Evolutionary conservation across 2,329 filamentous ascomycete species (phyloP), one percentile per base, ranked within the genome.

Genomic region (Neoscytalidium dimidiatum): DNA sequence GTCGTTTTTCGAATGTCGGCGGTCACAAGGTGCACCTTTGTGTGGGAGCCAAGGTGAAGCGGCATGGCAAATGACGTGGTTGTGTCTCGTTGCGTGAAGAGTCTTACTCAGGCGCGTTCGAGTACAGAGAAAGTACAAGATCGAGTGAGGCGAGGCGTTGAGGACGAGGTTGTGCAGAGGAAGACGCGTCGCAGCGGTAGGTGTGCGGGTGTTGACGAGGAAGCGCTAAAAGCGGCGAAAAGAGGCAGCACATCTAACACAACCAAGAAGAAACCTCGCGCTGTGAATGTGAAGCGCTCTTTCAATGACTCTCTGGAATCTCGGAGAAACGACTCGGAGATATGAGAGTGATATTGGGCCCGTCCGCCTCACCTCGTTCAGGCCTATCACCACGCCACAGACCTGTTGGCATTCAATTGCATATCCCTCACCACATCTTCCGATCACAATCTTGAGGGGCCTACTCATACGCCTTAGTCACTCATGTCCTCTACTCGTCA

Each of bases 31-130:
- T 68, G 68, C 33, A 72, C 66, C 17, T 70, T 67, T 19, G 75
- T 64, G 60, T 71, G 71, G 17, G 69, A 67, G 51, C 73, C 68
- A 67, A 71, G 62, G 53, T 77, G 76, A n/a, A 67, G 68, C 33
- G 75, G 75, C 75, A 77, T 77, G 21, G 31, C 51, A 66, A 7
- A n/a, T 4, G 23, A 21, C 5, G 31, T 31, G n/a, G 21, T 19
- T n/a, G n/a, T 7, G 23, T 6, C 6, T 9, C 31, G 7, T 11
- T 19, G 9, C 17, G 28, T 31, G 41, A 14, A 2, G 21, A 28
- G 8, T n/a, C 19, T 13, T 3, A 23, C 41, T 33, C 41, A 23
- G 38, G 13, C 13, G 35, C 53, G 26, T 17, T 31, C n/a, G 46
- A 28, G 3, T 17, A 17, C 17, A 21, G 41, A 4, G 4, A 13